Conservation (phyloP, 2,329 filamentous ascomycete species). For the Diaporthe aspalathi region DNA sequence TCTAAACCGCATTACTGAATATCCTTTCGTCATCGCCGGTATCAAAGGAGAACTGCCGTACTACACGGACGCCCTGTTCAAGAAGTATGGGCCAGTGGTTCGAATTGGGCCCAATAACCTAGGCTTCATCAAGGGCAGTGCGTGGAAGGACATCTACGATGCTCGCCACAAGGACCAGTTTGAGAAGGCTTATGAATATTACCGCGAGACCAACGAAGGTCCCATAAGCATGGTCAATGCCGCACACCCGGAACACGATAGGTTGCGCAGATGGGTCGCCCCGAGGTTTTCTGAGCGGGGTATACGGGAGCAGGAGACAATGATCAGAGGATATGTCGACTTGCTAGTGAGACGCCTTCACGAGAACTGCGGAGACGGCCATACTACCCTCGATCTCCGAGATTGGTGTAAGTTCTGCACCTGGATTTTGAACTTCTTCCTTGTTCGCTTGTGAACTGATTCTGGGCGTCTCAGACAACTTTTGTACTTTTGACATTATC, state of each 20-base stretch:
- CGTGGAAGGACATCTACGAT: background rate
- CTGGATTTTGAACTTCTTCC: too few relatives aligned
- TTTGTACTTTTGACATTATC: background rate
- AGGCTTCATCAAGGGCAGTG: background rate
- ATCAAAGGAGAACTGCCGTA: background rate
- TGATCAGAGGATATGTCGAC: background rate
- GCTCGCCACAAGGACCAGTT: background rate
- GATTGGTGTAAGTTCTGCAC: background rate
- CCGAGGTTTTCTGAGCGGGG: background rate
- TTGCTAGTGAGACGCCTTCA: background rate
- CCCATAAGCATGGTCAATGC: background rate
- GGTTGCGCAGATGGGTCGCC: background rate
- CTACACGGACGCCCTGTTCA: background rate
- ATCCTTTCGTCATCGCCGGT: background rate
- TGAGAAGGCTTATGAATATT: background rate
- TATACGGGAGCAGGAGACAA: background rate
- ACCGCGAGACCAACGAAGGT: background rate
- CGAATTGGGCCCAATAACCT: background rate
- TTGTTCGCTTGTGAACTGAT: too few relatives aligned
- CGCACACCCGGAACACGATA: background rate
- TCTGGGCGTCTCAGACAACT: too few relatives aligned
- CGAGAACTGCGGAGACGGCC: background rate
- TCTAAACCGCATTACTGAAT: background rate
- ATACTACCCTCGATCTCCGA: background rate
- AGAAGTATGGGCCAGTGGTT: background rate